These are phyloP conservation scores for Ophiocordyceps sinensis DNA, from an alignment of 2,329 filamentous ascomycete species.

Conservation along the genomic window DNA sequence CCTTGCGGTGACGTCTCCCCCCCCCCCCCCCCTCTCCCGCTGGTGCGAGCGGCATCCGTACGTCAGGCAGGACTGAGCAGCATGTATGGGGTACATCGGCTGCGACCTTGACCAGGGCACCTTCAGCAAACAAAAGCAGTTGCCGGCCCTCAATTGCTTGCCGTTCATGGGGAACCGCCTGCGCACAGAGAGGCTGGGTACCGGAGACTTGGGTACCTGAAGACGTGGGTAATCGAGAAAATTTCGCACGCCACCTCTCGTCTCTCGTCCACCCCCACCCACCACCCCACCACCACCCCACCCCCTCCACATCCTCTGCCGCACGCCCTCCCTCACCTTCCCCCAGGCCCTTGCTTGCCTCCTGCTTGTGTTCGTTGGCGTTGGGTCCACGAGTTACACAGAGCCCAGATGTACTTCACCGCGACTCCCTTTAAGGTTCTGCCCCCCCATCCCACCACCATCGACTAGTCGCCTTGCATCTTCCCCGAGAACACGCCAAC, in stretches of 20 bases:
- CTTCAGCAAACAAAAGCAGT: no score
- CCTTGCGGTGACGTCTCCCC: neutral
- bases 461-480: conserved; percentile 1
- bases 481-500: conserved; percentile 2
- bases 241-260: neutral
- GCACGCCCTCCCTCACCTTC: neutral
- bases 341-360: conserved; percentile 2
- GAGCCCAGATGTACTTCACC: neutral
- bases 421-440: conserved; percentile 5
- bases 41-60: neutral
- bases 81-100: neutral
- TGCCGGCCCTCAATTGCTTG: no score
- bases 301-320: no score
- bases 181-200: no score
- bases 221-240: neutral
- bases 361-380: conserved; percentile 1
- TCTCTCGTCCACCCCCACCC: no score
- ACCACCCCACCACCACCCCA: neutral
- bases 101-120: neutral
- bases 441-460: conserved; percentile 5
- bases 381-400: conserved; percentile 3
- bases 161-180: no score
- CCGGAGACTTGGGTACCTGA: neutral
- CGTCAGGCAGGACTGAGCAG: neutral
- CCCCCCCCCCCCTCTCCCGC: no score